These are phyloP conservation scores for Penicillium sp. DNA, from an alignment of 2,329 filamentous ascomycete species.

Conservation along the genomic window DNA sequence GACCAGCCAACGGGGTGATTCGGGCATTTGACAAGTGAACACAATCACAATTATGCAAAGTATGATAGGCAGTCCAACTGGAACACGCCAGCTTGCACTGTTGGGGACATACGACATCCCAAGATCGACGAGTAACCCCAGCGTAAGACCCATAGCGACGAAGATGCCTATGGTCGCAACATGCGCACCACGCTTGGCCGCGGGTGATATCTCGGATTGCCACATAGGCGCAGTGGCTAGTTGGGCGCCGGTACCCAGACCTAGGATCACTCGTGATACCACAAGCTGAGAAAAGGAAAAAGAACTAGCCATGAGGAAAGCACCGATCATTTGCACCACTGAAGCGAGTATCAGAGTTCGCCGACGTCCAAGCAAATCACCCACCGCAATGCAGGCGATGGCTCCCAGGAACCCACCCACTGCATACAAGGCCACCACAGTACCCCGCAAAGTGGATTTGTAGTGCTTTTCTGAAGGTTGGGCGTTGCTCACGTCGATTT, in stretches of 20 bases:
- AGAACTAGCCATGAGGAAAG: constrained; percentile 12
- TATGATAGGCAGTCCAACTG: constrained; percentile 12
- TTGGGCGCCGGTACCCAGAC: constrained; percentile 11
- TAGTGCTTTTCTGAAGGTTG: constrained; percentile 3
- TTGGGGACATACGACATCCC: constrained; percentile 14
- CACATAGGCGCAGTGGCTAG: constrained; percentile 16
- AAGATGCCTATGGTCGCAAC: constrained; percentile 12
- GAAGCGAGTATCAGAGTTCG: constrained; percentile 11
- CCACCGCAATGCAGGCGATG: constrained; percentile 13
- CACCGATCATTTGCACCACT: constrained; percentile 10
- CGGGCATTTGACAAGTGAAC: constrained; percentile 11
- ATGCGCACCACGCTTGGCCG: constrained; percentile 13
- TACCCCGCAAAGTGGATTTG: constrained; percentile 12
- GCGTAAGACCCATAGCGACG: constrained; percentile 1
- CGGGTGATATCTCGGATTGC: constrained; percentile 16
- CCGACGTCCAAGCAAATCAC: constrained; percentile 14
- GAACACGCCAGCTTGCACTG: constrained; percentile 16
- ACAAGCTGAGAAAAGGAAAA: constrained; percentile 13
- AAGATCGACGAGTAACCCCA: constrained; percentile 14
- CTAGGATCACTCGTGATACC: constrained; percentile 12
- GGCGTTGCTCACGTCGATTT: constrained; percentile 11
- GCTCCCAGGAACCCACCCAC: constrained; percentile 14
- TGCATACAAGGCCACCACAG: constrained; percentile 15
- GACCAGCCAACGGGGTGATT: constrained; percentile 20
- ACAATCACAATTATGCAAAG: constrained; percentile 8